Evolutionary conservation across 257 asterid species (phyloP), one percentile per base, ranked within the genome.

Genomic region (Apocynum venetum): DNA sequence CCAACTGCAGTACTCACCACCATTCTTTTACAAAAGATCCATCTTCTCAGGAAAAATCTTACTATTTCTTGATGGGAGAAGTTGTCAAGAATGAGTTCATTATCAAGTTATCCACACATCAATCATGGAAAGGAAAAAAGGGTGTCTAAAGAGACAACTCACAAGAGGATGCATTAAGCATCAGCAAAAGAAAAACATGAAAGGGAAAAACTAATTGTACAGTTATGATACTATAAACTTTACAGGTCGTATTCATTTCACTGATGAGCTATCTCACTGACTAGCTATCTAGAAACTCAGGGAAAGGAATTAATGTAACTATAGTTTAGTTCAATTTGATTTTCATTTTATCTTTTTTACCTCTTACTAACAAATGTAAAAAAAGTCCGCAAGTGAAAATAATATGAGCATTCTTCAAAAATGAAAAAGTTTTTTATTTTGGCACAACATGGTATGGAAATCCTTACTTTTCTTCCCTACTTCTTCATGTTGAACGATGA

Each of bases 351-450:
- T 17, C n/a, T 68, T 19, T 66, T 61, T 72, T 60, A 8, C 46
- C 41, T 43, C 3, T 61, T 46, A 69, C 68, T 74, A 55, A 63
- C 55, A 68, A 2, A 71, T 80, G 81, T 43, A 75, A 53, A 38
- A 40, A 5, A 78, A 84, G 85, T 84, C 85, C 85, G 85, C 77
- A 84, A 84, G 87, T 85, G 85, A 84, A 61, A 17, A 38, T 74
- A 11, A 4, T 72, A 73, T 71, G 56, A 43, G 72, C 60, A 48
- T 17, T 75, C 6, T 80, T 72, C 57, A 46, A 55, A 51, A 40
- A 40, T 67, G 69, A 25, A 25, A 73, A 78, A 48, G 56, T 72
- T 75, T 72, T 1, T 67, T 43, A 78, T 31, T 77, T 77, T 46
- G 25, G 3, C 6, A 7, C 38, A 25, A 25, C 31, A 25, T 25